Base-by-base conservation (phyloP, 2,329 filamentous ascomycete species). In the Monosporascus cannonballus region DNA sequence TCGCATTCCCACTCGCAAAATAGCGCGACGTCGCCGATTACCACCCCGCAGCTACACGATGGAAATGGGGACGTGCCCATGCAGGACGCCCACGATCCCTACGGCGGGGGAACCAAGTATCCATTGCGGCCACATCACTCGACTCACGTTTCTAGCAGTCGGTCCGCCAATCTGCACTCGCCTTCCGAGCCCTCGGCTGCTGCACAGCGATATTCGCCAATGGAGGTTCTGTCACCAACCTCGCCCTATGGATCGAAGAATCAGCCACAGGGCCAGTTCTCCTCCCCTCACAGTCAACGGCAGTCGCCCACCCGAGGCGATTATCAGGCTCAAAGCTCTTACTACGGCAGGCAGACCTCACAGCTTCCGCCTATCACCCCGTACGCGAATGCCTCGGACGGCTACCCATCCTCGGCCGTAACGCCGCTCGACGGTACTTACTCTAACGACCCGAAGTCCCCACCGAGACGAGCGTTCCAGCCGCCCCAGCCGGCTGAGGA, bases 161-260 rank as follows among this genome's bases (percentile, higher is more conserved):
- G 73, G 56, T 59, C 74, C 42, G 62, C 84, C 55, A 90, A 82
- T 56, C 83, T 90, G 62, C 87, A 93, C 69, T 88, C 87, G 47
- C 76, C 86, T 49, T 85, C 85, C 59, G 85, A 93, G 65, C 85
- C 89, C 54, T 94, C 90, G 44, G 80, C 89, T 49, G 90, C 90
- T 53, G 89, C 91, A 54, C 89, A 95, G 69, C 85, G 92, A 67
- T 97, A 97, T 73, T 97, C 93, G 47, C 94, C 93, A 58, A 96
- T 96, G 92, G 93, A 96, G 69, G 82, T 84, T 17, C 76, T 95
- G 56, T 90, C 91, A 55, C 89, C 91, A 41, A 84, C 86, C 36
- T 87, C 89, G 52, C 85, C 90, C 36, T 95, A 95, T 73, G 80
- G 83, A 46, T 67, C 79, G 74, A 73, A 88, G 76, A 25, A 9